A percentile compares a stretch with the other conserved stretches of the same genome.
Evolutionary conservation across 768 basidiomycete genomes (phyloP).

Genomic region (Tephrocybe rancida): DNA sequence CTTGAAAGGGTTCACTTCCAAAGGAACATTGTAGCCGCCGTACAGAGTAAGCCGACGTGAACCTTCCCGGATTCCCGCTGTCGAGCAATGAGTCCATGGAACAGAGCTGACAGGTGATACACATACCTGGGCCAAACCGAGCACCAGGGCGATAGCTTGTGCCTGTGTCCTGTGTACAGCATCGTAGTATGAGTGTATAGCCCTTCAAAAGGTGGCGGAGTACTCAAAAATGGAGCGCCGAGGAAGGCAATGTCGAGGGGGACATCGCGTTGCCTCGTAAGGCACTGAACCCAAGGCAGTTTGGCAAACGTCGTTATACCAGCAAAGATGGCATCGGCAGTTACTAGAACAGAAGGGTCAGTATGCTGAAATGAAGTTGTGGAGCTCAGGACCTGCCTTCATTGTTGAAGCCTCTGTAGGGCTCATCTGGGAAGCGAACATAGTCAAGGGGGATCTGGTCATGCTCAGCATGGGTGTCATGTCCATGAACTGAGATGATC

Average conservation of each 20-base stretch:
- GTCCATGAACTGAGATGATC: constrained; percentile 32
- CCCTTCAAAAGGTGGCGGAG: not conserved
- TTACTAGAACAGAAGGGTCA: constrained; percentile 45
- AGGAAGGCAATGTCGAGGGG: constrained; percentile 83
- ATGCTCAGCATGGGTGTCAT: constrained; percentile 42
- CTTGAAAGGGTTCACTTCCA: constrained; percentile 72
- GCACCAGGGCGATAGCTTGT: constrained; percentile 84
- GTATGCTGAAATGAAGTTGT: not conserved
- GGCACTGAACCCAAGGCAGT: constrained; percentile 82
- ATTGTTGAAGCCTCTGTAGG: constrained; percentile 56
- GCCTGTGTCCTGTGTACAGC: constrained; percentile 55
- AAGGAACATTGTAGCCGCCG: constrained; percentile 79
- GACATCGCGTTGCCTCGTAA: constrained; percentile 58
- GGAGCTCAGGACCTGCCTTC: constrained; percentile 41
- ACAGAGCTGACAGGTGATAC: not conserved
- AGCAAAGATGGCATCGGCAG: constrained; percentile 78
- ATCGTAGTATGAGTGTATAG: not conserved
- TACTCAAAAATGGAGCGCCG: constrained; percentile 73
- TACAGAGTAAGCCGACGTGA: constrained; percentile 75
- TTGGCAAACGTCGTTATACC: constrained; percentile 87
- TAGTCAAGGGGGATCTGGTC: constrained; percentile 70
- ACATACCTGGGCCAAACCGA: constrained; percentile 69
- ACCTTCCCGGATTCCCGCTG: constrained; percentile 76
- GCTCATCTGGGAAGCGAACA: constrained; percentile 66
- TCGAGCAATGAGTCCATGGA: not conserved